Evolutionary conservation across 768 basidiomycete genomes (phyloP).

Genomic region (Mycena indigotica): DNA sequence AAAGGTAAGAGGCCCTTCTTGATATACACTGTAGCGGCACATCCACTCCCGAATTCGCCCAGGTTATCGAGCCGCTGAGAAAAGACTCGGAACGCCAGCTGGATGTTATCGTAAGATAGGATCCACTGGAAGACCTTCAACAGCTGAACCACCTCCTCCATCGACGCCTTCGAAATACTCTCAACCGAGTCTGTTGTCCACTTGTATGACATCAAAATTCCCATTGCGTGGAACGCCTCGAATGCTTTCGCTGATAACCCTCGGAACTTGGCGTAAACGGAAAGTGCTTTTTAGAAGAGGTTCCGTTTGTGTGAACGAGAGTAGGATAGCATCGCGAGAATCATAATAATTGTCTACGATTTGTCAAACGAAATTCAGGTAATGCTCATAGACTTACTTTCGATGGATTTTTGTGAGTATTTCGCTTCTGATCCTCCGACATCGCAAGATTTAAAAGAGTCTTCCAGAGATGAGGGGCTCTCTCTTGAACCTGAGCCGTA

Average conservation of each 20-base stretch:
- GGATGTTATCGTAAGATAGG: constrained; percentile 27
- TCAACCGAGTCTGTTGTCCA: constrained; percentile 20
- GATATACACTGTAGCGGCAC: constrained; percentile 21
- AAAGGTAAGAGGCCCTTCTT: constrained; percentile 9
- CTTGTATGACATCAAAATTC: constrained; percentile 27
- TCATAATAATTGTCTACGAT: constrained; percentile 23
- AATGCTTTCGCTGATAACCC: constrained; percentile 40
- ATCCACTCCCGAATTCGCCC: constrained; percentile 28
- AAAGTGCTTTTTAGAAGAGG: constrained; percentile 33
- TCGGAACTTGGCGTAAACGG: constrained; percentile 40
- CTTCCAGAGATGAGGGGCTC: too few species aligned
- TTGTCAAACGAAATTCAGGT: constrained; percentile 15
- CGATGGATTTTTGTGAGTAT: neutral
- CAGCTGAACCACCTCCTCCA: constrained; percentile 10
- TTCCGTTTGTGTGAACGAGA: constrained; percentile 31
- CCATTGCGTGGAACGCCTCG: constrained; percentile 35
- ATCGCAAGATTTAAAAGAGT: too few species aligned
- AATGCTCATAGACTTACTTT: neutral
- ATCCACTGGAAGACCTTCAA: constrained; percentile 13
- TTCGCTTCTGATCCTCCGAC: neutral
- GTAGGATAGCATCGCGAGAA: constrained; percentile 29
- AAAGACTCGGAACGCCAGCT: constrained; percentile 21
- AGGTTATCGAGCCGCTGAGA: constrained; percentile 29
- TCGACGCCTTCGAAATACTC: constrained; percentile 6
- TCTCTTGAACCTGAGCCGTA: neutral